Evolutionary conservation across 2,329 filamentous ascomycete genomes (phyloP), one percentile per base, ranked within the genome.

Genomic region (Claviceps africana): DNA sequence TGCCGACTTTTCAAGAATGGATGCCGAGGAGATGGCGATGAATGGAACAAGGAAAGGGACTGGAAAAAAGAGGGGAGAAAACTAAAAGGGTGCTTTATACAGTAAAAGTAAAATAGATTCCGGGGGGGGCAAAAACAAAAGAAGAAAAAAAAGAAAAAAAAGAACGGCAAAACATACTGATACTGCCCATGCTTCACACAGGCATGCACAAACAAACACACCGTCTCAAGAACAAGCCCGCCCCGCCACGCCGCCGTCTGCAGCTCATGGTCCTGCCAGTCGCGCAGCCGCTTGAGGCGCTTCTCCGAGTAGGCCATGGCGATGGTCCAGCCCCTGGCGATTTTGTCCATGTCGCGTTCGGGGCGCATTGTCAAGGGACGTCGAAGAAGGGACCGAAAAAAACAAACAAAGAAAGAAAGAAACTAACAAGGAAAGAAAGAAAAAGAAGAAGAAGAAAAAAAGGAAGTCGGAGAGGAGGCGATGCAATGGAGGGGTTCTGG

Each of bases 121-220:
- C n/a, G n/a, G 19, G 1, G 28, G 21, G 37, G 13, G n/a, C n/a
- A 15, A 6, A 44, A n/a, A 25, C 11, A 2, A 31, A n/a, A 42
- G 7, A 42, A 22, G 2, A 43, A 19, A 43, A 11, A 43, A 19
- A n/a, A n/a, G n/a, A n/a, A n/a, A n/a, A n/a, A n/a, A n/a, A n/a
- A n/a, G n/a, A n/a, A n/a, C n/a, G n/a, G n/a, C n/a, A n/a, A n/a
- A 33, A 33, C 62, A 39, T 56, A 70, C 68, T 60, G 61, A 57
- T 64, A 70, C 47, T 70, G 67, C 9, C 64, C 66, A 8, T 56
- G 60, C 57, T 65, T 70, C 48, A 70, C 56, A 43, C 66, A 68
- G 25, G 66, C 62, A 51, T 70, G 67, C 25, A 70, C 60, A 50
- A 70, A 70, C n/a, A 70, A 54, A 45, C 68, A 70, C 15, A 67